phyloP scores from a whole-genome alignment of 2,329 filamentous ascomycete genomes.

The Cadophora sp. region DNA sequence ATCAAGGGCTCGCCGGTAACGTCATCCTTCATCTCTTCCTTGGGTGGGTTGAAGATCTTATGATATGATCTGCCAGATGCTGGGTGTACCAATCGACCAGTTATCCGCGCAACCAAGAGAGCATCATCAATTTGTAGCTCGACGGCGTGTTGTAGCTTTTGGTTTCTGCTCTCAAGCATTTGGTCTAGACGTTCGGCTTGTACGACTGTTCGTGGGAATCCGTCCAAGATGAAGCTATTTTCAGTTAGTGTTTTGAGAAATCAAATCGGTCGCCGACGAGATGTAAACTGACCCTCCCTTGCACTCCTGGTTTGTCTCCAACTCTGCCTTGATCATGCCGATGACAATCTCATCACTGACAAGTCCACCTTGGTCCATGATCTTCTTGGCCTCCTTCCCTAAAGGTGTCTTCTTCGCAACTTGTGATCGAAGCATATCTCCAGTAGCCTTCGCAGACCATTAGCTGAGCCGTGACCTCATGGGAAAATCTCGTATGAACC shows the following conservation, averaged over 20 bases:
- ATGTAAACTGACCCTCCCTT: conserved; percentile 79
- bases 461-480: conserved; percentile 29
- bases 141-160: conserved; percentile 91
- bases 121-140: conserved; percentile 97
- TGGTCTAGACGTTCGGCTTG: conserved; percentile 94
- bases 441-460: conserved; percentile 74
- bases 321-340: conserved; percentile 98
- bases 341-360: conserved; percentile 99
- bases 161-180: conserved; percentile 81
- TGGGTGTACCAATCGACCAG: conserved; percentile 92
- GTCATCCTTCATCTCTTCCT: conserved; percentile 93
- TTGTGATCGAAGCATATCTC: conserved; percentile 98
- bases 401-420: conserved; percentile 96
- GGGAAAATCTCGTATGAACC: conserved; percentile 43
- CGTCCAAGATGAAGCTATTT: conserved; percentile 93
- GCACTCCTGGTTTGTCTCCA: conserved; percentile 93
- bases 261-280: conserved; percentile 3
- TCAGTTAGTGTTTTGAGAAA: conserved; percentile 14
- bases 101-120: conserved; percentile 94
- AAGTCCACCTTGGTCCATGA: conserved; percentile 97
- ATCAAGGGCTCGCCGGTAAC: conserved; percentile 95
- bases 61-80: conserved; percentile 97
- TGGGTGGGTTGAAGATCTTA: conserved; percentile 98
- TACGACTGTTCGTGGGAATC: conserved; percentile 94
- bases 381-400: conserved; percentile 98